Base-by-base conservation (phyloP, 2,329 filamentous ascomycete species). In the Neoascochyta sp. region DNA sequence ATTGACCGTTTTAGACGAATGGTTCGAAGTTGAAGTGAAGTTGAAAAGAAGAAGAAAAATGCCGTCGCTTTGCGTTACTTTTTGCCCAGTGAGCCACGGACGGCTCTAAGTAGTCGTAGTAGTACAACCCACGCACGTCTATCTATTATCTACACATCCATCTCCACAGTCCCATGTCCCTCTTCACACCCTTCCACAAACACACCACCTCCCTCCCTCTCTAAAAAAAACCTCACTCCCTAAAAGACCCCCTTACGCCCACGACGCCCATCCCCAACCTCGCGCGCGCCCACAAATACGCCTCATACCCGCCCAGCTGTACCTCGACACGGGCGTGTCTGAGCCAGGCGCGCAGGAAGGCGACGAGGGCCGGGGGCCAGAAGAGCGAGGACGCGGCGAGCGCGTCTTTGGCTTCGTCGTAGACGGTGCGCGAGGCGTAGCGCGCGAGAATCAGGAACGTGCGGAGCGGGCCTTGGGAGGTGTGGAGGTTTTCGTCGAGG, bases 401-500 rank as follows among this genome's bases (percentile, higher is more conserved):
- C 3, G 58, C 49, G 32, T 81, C 76, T 36, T 78, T 59, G 37
- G 75, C 65, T 52, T 81, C 78, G 36, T 79, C 70, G 49, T 76
- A 80, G 9, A 82, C 76, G 7, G 74, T 75, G 23, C 74, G 67
- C 10, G 75, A 76, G 11, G 78, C 78, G 50, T 81, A 81, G 19
- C 72, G 70, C 5, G 78, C 78, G 15, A 82, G 71, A 36, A 82
- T 81, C 41, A 82, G 65, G 53, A 82, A 81, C 3, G 74, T 76
- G 19, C 77, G 68, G 27, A 78, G 65, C 1, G 78, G 76, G 1
- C 78, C 78, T 49, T 78, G 64, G 5, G 76, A 73, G 0, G 86
- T 92, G 32, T 89, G 83, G 20, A 93, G 70, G 55, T 83, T 89
- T 69, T 98, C 92, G 59, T 98, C 92, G 11, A 98, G 75, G 50